phyloP scores from a whole-genome alignment of 768 basidiomycete genomes.

The Albatrellus ellisii region DNA sequence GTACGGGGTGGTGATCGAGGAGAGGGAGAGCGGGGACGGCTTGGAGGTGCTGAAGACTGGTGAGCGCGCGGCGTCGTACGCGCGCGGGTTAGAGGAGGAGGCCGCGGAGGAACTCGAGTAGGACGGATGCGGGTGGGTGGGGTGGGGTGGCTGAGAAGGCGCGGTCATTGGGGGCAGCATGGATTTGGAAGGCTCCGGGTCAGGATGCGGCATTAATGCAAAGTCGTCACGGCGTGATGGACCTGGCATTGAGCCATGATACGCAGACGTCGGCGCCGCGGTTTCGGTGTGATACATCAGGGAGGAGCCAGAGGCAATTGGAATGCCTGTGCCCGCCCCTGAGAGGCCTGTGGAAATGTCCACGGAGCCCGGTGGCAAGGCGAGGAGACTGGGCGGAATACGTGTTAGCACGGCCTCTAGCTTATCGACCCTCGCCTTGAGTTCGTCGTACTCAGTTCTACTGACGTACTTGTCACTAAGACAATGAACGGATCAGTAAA shows the following conservation, averaged over 20 bases:
- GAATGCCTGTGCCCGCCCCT: background rate
- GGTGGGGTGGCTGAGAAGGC: background rate
- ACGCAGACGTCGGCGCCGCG: background rate
- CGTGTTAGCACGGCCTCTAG: slow-evolving; percentile 43
- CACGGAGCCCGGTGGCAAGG: background rate
- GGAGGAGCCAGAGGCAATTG: slow-evolving; percentile 4
- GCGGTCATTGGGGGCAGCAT: background rate
- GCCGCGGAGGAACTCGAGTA: background rate
- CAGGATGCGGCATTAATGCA: background rate
- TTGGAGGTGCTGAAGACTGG: background rate
- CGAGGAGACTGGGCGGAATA: slow-evolving; percentile 8
- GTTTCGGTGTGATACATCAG: slow-evolving; percentile 3
- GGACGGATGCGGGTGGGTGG: background rate
- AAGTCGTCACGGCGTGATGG: background rate
- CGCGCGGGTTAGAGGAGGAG: background rate
- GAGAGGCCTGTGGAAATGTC: background rate
- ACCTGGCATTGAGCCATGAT: no score
- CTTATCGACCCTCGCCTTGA: slow-evolving; percentile 49
- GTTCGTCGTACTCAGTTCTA: slow-evolving; percentile 62
- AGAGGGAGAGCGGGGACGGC: slow-evolving; percentile 3
- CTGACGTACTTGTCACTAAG: slow-evolving; percentile 71
- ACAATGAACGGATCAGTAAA: background rate
- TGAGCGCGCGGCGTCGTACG: background rate
- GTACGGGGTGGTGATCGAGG: slow-evolving; percentile 4
- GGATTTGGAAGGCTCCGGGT: background rate